phyloP scores from a whole-genome alignment of 495 filamentous ascomycete species.

The Pyronema domesticum region DNA sequence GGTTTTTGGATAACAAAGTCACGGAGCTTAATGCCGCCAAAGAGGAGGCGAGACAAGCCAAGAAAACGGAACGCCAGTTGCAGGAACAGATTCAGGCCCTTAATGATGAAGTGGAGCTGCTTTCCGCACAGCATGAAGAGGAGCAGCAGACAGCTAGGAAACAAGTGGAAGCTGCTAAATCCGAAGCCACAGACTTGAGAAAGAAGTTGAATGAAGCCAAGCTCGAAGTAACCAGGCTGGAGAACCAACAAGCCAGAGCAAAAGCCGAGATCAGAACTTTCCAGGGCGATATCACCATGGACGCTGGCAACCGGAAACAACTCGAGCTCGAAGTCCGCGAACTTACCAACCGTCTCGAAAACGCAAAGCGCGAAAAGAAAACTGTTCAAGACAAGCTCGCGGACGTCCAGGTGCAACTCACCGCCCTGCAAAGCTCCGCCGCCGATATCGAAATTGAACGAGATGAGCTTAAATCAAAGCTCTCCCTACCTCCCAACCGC shows the following conservation, averaged over 20 bases:
- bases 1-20: constrained; percentile 35
- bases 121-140: constrained; percentile 58
- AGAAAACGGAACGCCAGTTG: constrained; percentile 44
- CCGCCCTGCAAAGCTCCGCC: constrained; percentile 35
- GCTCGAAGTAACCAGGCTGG: constrained; percentile 28
- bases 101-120: constrained; percentile 62
- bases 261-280: constrained; percentile 38
- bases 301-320: constrained; percentile 25
- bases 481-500: constrained; percentile 31
- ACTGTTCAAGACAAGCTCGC: constrained; percentile 44
- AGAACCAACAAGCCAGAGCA: constrained; percentile 32
- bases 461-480: constrained; percentile 40
- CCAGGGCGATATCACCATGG: constrained; percentile 34
- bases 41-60: constrained; percentile 50
- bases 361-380: constrained; percentile 31
- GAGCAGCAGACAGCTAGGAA: constrained; percentile 47
- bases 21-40: constrained; percentile 42
- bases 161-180: constrained; percentile 32
- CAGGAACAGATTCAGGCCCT: constrained; percentile 53
- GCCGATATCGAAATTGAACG: constrained; percentile 43
- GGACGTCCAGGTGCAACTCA: constrained; percentile 42
- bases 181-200: constrained; percentile 35
- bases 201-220: constrained; percentile 32
- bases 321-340: constrained; percentile 21
- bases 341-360: constrained; percentile 22